Evolutionary conservation across 306 rosid genomes (phyloP), one percentile per base, ranked within the genome.

Genomic region (Quercus mongolica): DNA sequence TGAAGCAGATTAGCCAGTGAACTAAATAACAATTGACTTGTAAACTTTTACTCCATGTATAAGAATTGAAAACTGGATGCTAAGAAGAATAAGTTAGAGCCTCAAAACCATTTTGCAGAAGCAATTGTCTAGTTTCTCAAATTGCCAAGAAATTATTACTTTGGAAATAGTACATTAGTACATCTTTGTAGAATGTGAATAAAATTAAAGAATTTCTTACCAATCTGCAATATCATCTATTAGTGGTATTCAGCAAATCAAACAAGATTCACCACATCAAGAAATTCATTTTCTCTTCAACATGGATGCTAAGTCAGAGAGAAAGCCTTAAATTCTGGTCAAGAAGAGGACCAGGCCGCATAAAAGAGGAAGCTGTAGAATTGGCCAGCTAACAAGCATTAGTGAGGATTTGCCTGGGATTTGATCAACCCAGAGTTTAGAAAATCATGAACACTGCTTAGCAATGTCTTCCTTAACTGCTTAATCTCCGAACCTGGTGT

Each of bases 231-330:
- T 76, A 85, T 80, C 23, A 21, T 31, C 13, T 67, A 35, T 65
- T 80, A 80, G 11, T 49, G 62, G 62, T 55, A 82, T 44, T 57
- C 62, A 31, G 69, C 76, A 67, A 58, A 74, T 76, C 83, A 83
- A 82, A 85, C 88, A 83, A 80, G 79, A 81, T 78, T 71, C 87
- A 87, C 89, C 80, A 78, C 83, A 82, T 83, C 76, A 76, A 76
- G 56, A 74, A 74, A 83, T 58, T 68, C 41, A 78, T 80, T 89
- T 1, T 88, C 69, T 77, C 72, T 85, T 76, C 74, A 82, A 84
- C 30, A 55, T 77, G 79, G 58, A 80, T 54, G 76, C 20, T 70
- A 75, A 83, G 69, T 76, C 85, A 87, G 64, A 80, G 78, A 72
- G 56, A 78, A 64, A 69, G 83, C 89, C 64, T 88, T 52, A 84